phyloP scores from a whole-genome alignment of 1,284 basidiomycete species.

The Sporisorium scitamineum region DNA sequence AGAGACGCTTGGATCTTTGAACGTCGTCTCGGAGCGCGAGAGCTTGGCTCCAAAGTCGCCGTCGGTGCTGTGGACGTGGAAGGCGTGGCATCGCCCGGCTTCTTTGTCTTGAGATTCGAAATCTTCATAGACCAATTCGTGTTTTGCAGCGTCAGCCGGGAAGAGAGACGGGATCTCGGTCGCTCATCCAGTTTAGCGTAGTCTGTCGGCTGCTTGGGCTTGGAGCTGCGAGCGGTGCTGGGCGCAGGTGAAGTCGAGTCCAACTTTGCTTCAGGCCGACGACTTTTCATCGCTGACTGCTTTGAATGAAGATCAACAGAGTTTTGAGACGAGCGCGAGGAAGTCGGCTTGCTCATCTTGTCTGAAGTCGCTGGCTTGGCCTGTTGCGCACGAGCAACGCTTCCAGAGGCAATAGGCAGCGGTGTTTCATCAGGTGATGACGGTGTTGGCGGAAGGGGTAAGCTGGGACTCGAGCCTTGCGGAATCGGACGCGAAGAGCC shows the following conservation, averaged over 20 bases:
- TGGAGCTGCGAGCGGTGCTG: constrained; percentile 4
- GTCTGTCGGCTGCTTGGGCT: constrained; percentile 19
- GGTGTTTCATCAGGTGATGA: neutral
- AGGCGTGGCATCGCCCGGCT: neutral
- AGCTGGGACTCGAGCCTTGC: constrained; percentile 18
- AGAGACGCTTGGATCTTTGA: constrained; percentile 16
- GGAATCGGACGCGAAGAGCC: constrained; percentile 10
- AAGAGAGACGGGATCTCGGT: constrained; percentile 26
- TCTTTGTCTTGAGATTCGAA: constrained; percentile 20
- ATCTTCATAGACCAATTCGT: constrained; percentile 23
- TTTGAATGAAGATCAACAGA: neutral
- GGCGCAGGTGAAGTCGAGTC: neutral
- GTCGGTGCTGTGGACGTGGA: neutral
- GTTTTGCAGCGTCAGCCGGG: constrained; percentile 27
- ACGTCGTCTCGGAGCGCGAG: constrained; percentile 2
- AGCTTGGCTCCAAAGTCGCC: neutral
- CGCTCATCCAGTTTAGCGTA: constrained; percentile 23
- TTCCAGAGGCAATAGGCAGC: neutral
- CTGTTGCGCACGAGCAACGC: neutral
- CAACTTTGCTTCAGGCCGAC: neutral
- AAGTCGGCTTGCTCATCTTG: neutral
- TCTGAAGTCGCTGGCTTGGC: neutral
- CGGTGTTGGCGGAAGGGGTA: neutral
- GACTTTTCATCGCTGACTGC: neutral
- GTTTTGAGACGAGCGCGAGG: constrained; percentile 7